Evolutionary conservation across 257 asterid species (phyloP), one percentile per base, ranked within the genome.

Genomic region (Nicotiana tabacum): DNA sequence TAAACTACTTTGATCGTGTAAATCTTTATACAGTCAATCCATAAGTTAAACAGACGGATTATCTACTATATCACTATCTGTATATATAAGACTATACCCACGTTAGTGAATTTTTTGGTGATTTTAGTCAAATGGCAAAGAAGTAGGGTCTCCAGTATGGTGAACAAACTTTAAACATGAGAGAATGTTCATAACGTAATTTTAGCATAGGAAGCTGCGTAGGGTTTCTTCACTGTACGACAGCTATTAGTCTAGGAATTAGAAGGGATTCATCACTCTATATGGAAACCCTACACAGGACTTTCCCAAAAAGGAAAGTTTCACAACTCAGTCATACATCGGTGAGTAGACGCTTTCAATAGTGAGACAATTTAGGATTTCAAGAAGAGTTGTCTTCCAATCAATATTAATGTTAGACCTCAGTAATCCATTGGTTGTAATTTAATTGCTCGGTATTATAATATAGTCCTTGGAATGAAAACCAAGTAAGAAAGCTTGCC

Each of bases 131-230:
- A 39, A 43, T 65, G 80, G 74, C 83, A 69, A 43, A 66, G 80
- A 46, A 64, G 76, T 61, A 83, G 62, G 88, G 90, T 87, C 85
- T 85, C 87, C 82, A 15, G 18, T 81, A 35, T 27, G 78, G 88
- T 66, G 24, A 83, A 74, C 87, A 84, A 58, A 27, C 33, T 24
- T 57, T 62, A 66, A 15, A 48, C 70, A 10, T 9, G 69, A 60
- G 35, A 61, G 35, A 51, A 32, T 37, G 15, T 57, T 24, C 51
- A 66, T 6, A 66, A 33, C 51, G 51, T 33, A 66, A 66, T 32
- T 66, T 66, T 30, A 66, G 76, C 48, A 13, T 74, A 68, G 56
- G 9, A 60, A 56, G 0, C 9, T 70, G 58, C 33, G 15, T 51
- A 33, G 70, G 58, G 76, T 78, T 78, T 56, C 80, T 67, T 57